Evolutionary conservation across 2,329 filamentous ascomycete species (phyloP), one percentile per base, ranked within the genome.

Genomic region (Periconia sp.): DNA sequence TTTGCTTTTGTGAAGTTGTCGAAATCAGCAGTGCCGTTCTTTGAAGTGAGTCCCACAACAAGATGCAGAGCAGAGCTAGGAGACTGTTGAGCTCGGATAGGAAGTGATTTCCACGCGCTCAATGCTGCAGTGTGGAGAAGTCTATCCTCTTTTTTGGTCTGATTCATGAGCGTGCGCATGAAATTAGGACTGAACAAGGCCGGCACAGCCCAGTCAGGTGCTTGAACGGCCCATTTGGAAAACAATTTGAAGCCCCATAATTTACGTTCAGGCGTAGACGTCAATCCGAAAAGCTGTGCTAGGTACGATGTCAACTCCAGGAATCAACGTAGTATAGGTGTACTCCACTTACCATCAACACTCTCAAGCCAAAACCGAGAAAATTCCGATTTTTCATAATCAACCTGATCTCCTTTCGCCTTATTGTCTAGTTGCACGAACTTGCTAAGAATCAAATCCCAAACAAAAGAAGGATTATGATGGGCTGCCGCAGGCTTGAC

Each of bases 221-320:
- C 37, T 48, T 48, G 46, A 20, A 11, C 77, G 3, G 97, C 76
- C 62, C 92, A 84, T 66, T 88, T 90, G 63, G 88, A 86, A 65
- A 97, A 91, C 2, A 97, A 83, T 65, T 92, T 85, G 74, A 97
- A 93, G 0, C 94, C 94, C 73, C 91, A 92, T 66, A 91, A 91
- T 74, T 97, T 97, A 52, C 95, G 89, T 62, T 92, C 91, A 42
- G 92, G 86, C 1, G 92, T 95, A 8, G 92, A 88, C 11, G 83
- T 85, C 52, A 88, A 85, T 6, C 90, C 88, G 70, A 97, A 97
- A 3, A 97, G 81, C 9, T 89, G 88, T 69, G 93, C 90, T 93
- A 58, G 0, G 44, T 2, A 50, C n/a, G 57, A 64, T n/a, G 45
- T 45, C 48, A 42, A 42, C 9, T 14, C 31, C 46, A 17, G 5